phyloP scores from a whole-genome alignment of 2,329 filamentous ascomycete genomes.

The Colletotrichum kahawae region DNA sequence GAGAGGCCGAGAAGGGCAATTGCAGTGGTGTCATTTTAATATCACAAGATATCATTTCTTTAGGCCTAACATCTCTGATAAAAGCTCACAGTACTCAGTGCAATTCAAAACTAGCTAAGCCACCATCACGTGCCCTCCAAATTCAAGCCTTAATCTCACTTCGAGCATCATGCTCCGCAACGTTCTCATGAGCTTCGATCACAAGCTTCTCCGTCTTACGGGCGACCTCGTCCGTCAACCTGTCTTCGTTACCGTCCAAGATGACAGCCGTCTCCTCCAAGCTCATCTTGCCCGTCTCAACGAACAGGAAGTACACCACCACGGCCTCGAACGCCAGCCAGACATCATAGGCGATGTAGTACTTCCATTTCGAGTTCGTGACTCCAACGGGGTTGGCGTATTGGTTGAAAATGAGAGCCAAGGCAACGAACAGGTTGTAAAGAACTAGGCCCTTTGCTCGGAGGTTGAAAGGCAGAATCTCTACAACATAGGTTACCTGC shows the following conservation, averaged over 20 bases:
- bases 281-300: conserved; percentile 21
- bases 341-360: conserved; percentile 38
- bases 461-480: conserved; percentile 46
- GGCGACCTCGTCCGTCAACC: conserved; percentile 22
- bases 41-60: neutral
- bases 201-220: conserved; percentile 8
- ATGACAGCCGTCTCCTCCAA: conserved; percentile 21
- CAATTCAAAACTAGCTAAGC: neutral
- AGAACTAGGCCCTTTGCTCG: conserved; percentile 34
- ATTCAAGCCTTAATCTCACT: neutral
- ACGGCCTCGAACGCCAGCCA: conserved; percentile 13
- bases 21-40: neutral
- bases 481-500: conserved; percentile 46
- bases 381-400: conserved; percentile 15
- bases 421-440: conserved; percentile 28
- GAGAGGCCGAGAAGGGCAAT: neutral
- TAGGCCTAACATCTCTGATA: neutral
- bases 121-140: neutral
- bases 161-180: neutral
- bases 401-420: conserved; percentile 18
- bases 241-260: conserved; percentile 8
- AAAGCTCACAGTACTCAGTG: neutral
- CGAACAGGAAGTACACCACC: conserved; percentile 21
- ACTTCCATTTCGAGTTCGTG: conserved; percentile 35
- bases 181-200: neutral